Base-by-base conservation (phyloP, 192 early-diverging fungal genomes). In the Allomyces javanicus region DNA sequence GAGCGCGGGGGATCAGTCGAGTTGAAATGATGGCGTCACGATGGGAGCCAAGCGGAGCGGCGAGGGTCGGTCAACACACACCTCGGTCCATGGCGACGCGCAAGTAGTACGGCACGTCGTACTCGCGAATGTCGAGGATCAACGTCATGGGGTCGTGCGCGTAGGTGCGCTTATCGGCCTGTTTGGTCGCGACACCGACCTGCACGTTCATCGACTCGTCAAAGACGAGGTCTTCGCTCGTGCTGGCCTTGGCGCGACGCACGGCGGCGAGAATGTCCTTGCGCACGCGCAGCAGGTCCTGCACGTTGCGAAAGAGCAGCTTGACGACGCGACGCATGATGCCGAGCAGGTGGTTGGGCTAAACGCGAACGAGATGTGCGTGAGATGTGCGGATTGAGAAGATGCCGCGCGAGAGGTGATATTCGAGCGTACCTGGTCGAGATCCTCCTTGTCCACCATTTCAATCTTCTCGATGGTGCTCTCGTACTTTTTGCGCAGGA, bases 61-160 rank as follows among this genome's bases (percentile, higher is more conserved):
- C 33, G 9, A 7, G 2, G 26, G 26, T 4, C 26, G 33, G 7
- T 7, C 3, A 40, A 27, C 26, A 22, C 70, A 66, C 75, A 89
- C 87, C 83, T 66, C 85, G 80, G 73, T 99, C 94, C 61, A 99
- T 97, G 19, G 94, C 90, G 11, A 90, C 90, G 25, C 96, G 84
- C 62, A 91, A 79, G 71, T 95, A 97, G 74, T 97, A 99, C 50
- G 89, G 86, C n/a, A 99, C 83, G 70, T 99, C 96, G 68, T 88
- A 91, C 72, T 99, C 96, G n/a, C 96, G 84, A 65, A 97, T 83
- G 69, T 93, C 96, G 9, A 87, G 68, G 24, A 99, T 83, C 63
- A 81, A 76, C 33, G 33, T 40, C 33, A 40, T 40, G 33, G 33
- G 33, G 33, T 40, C 33, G 33, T 40, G 33, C 33, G 33, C 7